Percentiles rank a stretch among this genome's conserved stretches.
Conservation (phyloP, 768 basidiomycete species). For the Porphyrellus cyaneotinctus region DNA sequence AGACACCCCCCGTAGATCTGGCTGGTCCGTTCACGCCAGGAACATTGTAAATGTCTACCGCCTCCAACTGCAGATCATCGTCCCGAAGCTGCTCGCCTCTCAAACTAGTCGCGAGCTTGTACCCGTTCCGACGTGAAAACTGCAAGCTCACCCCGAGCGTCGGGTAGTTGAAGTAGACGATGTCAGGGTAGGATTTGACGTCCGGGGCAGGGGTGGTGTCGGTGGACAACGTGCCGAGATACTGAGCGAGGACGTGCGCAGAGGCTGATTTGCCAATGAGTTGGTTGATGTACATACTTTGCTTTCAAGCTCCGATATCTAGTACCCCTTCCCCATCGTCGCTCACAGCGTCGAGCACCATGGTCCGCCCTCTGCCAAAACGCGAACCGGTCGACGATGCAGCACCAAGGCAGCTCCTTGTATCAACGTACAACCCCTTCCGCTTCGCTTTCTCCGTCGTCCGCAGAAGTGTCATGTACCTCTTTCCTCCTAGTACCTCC, state of each 20-base stretch:
- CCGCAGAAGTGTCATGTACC: slow-evolving; percentile 1
- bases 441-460: background rate
- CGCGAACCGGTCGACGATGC: slow-evolving; percentile 16
- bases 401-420: background rate
- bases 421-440: background rate
- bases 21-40: slow-evolving; percentile 35
- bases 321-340: slow-evolving; percentile 1
- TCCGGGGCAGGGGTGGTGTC: slow-evolving; percentile 40
- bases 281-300: slow-evolving; percentile 20
- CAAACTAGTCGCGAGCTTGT: slow-evolving; percentile 50
- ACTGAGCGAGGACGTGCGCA: slow-evolving; percentile 40
- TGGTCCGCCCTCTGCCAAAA: slow-evolving; percentile 23
- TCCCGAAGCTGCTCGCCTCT: slow-evolving; percentile 46
- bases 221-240: slow-evolving; percentile 38
- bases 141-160: slow-evolving; percentile 77
- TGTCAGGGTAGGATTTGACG: slow-evolving; percentile 76
- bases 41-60: slow-evolving; percentile 81
- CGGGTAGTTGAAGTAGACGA: slow-evolving; percentile 84
- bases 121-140: slow-evolving; percentile 63
- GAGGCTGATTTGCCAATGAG: slow-evolving; percentile 54
- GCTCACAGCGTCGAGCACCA: slow-evolving; percentile 7
- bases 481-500: slow-evolving; percentile 15
- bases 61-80: slow-evolving; percentile 54
- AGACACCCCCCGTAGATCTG: slow-evolving; percentile 48
- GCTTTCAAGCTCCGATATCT: slow-evolving; percentile 22